phyloP scores from a whole-genome alignment of 768 basidiomycete species.

The Glaciozyma martinii region DNA sequence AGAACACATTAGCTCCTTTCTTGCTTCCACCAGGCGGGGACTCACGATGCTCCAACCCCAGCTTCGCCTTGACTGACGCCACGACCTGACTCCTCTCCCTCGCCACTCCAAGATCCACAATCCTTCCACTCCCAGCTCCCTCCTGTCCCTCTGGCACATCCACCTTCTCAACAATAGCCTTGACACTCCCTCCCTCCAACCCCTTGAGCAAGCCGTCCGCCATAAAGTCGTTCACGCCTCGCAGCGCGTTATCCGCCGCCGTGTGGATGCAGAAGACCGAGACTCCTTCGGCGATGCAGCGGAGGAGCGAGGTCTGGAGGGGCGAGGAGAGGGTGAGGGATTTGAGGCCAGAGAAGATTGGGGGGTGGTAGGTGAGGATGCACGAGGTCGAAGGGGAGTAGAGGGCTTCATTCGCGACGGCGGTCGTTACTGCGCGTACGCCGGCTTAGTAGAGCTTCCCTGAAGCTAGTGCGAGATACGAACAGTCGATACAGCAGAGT shows the following conservation, averaged over 20 bases:
- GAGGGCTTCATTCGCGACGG: slow-evolving; percentile 16
- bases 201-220: slow-evolving; percentile 42
- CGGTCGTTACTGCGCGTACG: slow-evolving; percentile 15
- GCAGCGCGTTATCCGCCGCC: slow-evolving; percentile 70
- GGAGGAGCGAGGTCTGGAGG: slow-evolving; percentile 68
- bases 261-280: slow-evolving; percentile 84
- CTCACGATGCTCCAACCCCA: slow-evolving; percentile 55
- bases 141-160: slow-evolving; percentile 11
- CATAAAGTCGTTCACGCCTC: slow-evolving; percentile 87
- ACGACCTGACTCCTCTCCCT: slow-evolving; percentile 54
- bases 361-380: slow-evolving; percentile 76
- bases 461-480: background rate
- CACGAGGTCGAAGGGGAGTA: slow-evolving; percentile 8
- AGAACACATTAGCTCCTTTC: background rate
- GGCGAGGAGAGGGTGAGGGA: slow-evolving; percentile 69
- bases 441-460: background rate
- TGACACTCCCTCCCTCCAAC: background rate
- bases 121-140: slow-evolving; percentile 17
- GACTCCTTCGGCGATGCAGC: slow-evolving; percentile 70
- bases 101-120: slow-evolving; percentile 40
- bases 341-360: slow-evolving; percentile 66
- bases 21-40: background rate
- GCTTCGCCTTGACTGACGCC: slow-evolving; percentile 58
- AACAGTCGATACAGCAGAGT: slow-evolving; percentile 20
- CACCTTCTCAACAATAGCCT: background rate